Evolutionary conservation across 1,284 basidiomycete genomes (phyloP), one percentile per base, ranked within the genome.

Genomic region (Fomes fomentarius): DNA sequence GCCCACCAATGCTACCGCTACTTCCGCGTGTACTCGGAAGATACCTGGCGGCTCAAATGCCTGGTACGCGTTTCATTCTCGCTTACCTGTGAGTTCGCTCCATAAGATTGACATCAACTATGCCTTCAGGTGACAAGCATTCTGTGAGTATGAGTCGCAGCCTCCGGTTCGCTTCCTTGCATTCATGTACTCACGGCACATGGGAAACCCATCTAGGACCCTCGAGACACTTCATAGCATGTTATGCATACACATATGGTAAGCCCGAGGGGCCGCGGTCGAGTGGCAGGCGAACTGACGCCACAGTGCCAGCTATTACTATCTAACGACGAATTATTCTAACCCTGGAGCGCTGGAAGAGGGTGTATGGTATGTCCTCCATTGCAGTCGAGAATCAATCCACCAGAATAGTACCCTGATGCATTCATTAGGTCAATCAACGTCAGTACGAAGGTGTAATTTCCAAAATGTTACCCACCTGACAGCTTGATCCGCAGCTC

Each of bases 221-320:
- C 52, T 59, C 15, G 58, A 60, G 49, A 60, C 58, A 24, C 52
- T 56, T 30, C 58, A 60, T 33, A 57, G 45, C 38, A 17, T 50
- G 8, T 39, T 60, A 17, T 56, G 58, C 49, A 52, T 57, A 48
- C 58, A 60, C 49, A 47, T 51, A 15, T 49, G 49, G 58, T 60
- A 33, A 47, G 51, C 5, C 37, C 7, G n/a, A 19, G 9, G 21
- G 6, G 24, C 25, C 19, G 11, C 40, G 28, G 25, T 33, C 33
- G 14, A 17, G 15, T 6, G 14, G 47, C 39, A 38, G n/a, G 7
- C 25, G 19, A 17, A 10, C 48, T 41, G 22, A 46, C 30, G 19
- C 25, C 21, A n/a, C n/a, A 25, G 11, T 22, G 12, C 17, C 24
- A 60, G 58, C 34, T 60, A 60, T 43, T 57, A 52, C 34, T 60